Conservation (phyloP, 208 protist species). For the Herpetomonas samuelpessoai region DNA sequence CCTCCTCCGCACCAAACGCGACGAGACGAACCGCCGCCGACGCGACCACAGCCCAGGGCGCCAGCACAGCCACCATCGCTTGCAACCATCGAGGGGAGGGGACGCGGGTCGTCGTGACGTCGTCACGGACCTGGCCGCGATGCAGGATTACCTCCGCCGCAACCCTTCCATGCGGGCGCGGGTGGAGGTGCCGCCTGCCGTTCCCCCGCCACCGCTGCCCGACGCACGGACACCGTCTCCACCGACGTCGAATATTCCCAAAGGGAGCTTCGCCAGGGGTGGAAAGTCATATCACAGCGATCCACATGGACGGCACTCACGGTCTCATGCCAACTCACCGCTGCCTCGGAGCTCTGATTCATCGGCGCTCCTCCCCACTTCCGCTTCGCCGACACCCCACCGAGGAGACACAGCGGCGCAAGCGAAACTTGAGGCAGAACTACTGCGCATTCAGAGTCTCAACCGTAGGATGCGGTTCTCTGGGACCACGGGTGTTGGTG, state of each 20-base stretch:
- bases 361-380: neutral
- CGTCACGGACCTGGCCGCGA: constrained; percentile 18
- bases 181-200: too few species aligned
- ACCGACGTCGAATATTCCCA: too few species aligned
- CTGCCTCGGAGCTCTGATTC: neutral
- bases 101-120: constrained; percentile 8
- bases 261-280: too few species aligned
- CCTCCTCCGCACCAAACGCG: neutral
- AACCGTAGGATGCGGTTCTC: neutral
- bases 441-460: neutral
- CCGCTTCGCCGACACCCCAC: neutral
- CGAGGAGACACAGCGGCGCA: neutral
- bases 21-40: neutral
- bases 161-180: constrained; percentile 3
- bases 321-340: too few species aligned
- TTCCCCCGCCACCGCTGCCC: too few species aligned
- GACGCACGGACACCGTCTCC: neutral
- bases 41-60: neutral
- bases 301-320: too few species aligned
- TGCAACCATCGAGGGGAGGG: neutral
- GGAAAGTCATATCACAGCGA: too few species aligned
- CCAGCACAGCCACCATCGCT: neutral
- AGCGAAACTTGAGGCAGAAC: neutral
- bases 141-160: constrained; percentile 33
- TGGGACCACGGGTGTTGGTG: neutral